These are phyloP conservation scores for Psidium guajava DNA, from an alignment of 345 rosid species.

Conservation along the genomic window DNA sequence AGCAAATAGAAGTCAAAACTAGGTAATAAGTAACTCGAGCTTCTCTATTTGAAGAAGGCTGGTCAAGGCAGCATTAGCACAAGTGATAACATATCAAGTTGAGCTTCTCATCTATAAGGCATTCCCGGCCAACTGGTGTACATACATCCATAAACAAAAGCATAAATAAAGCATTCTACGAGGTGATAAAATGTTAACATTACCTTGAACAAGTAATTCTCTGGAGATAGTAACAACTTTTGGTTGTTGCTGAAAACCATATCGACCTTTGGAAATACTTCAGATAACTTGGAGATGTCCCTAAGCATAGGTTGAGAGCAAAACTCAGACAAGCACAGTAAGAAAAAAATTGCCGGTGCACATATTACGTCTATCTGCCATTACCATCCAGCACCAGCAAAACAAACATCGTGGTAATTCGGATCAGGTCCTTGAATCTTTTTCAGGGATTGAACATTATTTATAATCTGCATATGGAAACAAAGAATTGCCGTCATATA, in stretches of 20 bases:
- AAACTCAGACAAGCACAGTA: conserved; percentile 7
- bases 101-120: not conserved
- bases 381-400: conserved; percentile 63
- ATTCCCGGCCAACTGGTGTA: not conserved
- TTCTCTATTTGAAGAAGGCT: not conserved
- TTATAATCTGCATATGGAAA: conserved; percentile 30
- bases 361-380: not conserved
- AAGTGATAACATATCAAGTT: not conserved
- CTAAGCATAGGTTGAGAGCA: conserved; percentile 16
- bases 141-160: not conserved
- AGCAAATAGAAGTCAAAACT: not conserved
- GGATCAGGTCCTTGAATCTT: conserved; percentile 84
- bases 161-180: not conserved
- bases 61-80: not conserved
- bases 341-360: not conserved
- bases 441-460: conserved; percentile 44
- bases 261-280: conserved; percentile 60
- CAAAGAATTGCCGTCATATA: not conserved
- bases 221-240: conserved; percentile 69
- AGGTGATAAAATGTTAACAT: not conserved
- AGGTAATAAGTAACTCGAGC: not conserved
- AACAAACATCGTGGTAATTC: conserved; percentile 72
- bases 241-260: conserved; percentile 57
- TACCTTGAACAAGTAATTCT: conserved; percentile 85
- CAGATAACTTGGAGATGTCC: conserved; percentile 42